These are phyloP conservation scores for Tuber borchii DNA, from an alignment of 495 filamentous ascomycete species.

Conservation along the genomic window DNA sequence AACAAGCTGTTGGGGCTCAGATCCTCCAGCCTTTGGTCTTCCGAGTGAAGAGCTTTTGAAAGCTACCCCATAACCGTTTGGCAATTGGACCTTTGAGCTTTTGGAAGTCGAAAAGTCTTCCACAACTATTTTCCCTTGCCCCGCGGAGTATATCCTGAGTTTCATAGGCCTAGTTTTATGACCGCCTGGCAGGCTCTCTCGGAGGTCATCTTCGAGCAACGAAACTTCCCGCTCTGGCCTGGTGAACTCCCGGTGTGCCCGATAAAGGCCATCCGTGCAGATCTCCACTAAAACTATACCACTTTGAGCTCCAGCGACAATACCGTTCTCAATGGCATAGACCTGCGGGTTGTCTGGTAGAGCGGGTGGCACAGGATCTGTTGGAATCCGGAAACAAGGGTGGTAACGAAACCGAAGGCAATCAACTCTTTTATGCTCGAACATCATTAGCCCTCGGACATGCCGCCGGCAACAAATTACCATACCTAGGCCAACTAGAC, in stretches of 20 bases:
- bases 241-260: conserved; percentile 69
- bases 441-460: conserved; percentile 14
- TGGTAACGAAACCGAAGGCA: conserved; percentile 80
- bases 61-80: conserved; percentile 61
- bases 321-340: conserved; percentile 78
- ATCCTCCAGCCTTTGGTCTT: conserved; percentile 62
- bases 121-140: conserved; percentile 63
- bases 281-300: conserved; percentile 80
- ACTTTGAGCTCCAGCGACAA: conserved; percentile 70
- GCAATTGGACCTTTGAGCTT: conserved; percentile 62
- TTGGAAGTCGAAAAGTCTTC: conserved; percentile 71
- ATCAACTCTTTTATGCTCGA: conserved; percentile 50
- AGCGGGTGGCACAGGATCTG: conserved; percentile 55
- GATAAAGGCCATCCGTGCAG: conserved; percentile 65
- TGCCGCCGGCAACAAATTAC: neutral
- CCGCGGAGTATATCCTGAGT: conserved; percentile 65
- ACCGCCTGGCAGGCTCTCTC: conserved; percentile 60
- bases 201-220: conserved; percentile 68
- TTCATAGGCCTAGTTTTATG: conserved; percentile 65
- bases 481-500: conserved; percentile 34
- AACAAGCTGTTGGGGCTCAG: conserved; percentile 64
- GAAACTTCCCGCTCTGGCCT: conserved; percentile 65
- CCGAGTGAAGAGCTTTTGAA: conserved; percentile 76
- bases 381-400: conserved; percentile 79
- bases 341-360: conserved; percentile 75